Percentiles rank a stretch among this genome's conserved stretches.
phyloP scores from a whole-genome alignment of 805 yeast species.

The Wickerhamiella allomyrinae region DNA sequence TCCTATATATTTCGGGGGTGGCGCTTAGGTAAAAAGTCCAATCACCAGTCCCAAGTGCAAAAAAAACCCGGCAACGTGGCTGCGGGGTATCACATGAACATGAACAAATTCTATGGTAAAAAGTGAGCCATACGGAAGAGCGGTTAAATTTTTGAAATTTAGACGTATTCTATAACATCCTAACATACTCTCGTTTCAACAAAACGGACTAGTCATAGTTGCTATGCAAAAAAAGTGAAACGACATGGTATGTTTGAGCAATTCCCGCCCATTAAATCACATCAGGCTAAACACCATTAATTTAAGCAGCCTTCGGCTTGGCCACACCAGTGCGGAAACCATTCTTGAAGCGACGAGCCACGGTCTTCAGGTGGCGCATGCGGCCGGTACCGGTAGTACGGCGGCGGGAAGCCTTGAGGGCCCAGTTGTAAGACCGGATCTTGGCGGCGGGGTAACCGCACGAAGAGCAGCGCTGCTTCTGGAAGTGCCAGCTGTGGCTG shows the following conservation, averaged over 20 bases:
- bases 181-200: neutral
- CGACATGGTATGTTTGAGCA: neutral
- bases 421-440: slow-evolving; percentile 93
- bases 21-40: too few species aligned
- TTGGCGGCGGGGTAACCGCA: slow-evolving; percentile 99
- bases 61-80: too few species aligned
- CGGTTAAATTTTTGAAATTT: neutral
- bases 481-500: slow-evolving; percentile 95
- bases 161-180: neutral
- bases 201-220: neutral
- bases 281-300: too few species aligned
- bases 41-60: too few species aligned
- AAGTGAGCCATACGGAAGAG: too few species aligned
- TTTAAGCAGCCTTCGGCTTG: slow-evolving; percentile 37
- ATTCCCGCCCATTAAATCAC: neutral
- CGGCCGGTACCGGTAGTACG: slow-evolving; percentile 99
- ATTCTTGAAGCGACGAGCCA: slow-evolving; percentile 96
- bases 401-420: slow-evolving; percentile 98
- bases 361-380: slow-evolving; percentile 94
- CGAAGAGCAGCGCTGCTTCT: slow-evolving; percentile 96
- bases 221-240: neutral
- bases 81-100: too few species aligned
- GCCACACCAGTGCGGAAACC: slow-evolving; percentile 82
- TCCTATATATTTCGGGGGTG: too few species aligned
- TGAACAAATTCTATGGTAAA: too few species aligned